Conservation (phyloP, 768 basidiomycete genomes). For the Boletus subcaerulescens region DNA sequence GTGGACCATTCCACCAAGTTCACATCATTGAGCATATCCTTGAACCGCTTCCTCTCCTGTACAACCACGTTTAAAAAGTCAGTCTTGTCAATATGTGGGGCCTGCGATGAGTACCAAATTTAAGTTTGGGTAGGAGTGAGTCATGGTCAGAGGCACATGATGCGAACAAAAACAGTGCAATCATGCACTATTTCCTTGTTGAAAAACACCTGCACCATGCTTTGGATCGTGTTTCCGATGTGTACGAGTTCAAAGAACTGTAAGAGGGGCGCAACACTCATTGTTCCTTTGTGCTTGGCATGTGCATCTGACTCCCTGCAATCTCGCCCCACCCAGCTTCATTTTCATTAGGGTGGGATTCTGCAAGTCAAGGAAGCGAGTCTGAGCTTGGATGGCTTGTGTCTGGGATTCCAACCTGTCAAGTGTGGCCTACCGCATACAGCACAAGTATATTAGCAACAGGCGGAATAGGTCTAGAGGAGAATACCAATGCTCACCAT, state of each 20-base stretch:
- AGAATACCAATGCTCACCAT: conserved; percentile 34
- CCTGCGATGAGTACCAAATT: conserved; percentile 37
- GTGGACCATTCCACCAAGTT: too few relatives aligned
- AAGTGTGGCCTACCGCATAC: conserved; percentile 8
- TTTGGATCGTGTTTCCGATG: conserved; percentile 95
- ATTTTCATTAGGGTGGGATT: conserved; percentile 88
- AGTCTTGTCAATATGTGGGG: conserved; percentile 84
- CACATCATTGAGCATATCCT: conserved; percentile 68
- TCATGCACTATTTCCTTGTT: conserved; percentile 84
- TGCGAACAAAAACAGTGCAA: not conserved
- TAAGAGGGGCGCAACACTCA: conserved; percentile 85
- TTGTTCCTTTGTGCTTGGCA: conserved; percentile 76
- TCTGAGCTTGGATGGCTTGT: conserved; percentile 11
- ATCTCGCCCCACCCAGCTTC: conserved; percentile 28
- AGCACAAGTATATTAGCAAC: not conserved
- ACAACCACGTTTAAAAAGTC: conserved; percentile 94
- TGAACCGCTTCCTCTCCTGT: conserved; percentile 95
- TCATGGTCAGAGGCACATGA: not conserved
- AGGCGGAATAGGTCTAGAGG: not conserved
- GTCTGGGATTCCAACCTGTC: not conserved
- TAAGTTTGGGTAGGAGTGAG: not conserved
- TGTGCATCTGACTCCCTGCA: conserved; percentile 6
- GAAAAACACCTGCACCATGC: conserved; percentile 97
- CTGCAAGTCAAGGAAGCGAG: conserved; percentile 76
- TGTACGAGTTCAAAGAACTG: conserved; percentile 99